Base-by-base conservation (phyloP, 202 grass and related monocot genomes). In the Dendrocalamus latiflorus region DNA sequence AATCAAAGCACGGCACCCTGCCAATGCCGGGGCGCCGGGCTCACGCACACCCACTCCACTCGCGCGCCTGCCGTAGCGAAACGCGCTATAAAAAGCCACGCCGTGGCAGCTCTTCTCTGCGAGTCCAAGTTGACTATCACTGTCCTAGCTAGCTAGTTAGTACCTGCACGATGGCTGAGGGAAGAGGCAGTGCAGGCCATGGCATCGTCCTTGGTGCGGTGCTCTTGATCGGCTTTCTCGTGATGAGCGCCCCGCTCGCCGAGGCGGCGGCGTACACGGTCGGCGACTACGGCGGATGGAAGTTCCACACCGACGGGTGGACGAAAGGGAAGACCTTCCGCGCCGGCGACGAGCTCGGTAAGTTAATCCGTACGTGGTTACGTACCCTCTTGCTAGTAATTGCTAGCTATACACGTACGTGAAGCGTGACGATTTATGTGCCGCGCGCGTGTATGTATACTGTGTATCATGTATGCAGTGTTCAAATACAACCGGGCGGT, bases 341-440 rank as follows among this genome's bases (percentile, higher is more conserved):
- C 67, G 86, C 86, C 28, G 86, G 89, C 37, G 92, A 91, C 84
- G 44, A 54, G 17, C 92, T 94, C 63, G 89, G 92, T 94, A 68
- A 75, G 44, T 25, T 8, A 58, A 10, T 9, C 22, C 47, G 36
- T 30, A 12, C 47, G 1, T 7, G 30, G 18, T 9, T 24, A 11
- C 1, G 21, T 4, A 13, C 6, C 30, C 6, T 4, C 3, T 3
- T 1, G 11, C 21, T 22, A 70, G 45, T 22, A 70, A 26, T 9
- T 20, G 58, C 26, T 66, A 66, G n/a, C 3, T 11, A 4, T 5
- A 30, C 14, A 45, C 25, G 11, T 11, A 17, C 21, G 63, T 43
- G 34, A 5, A 7, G 48, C 22, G 16, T 67, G 59, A 36, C 18
- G 28, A 10, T 13, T 4, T 44, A n/a, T 21, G 26, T 28, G 34